A percentile compares a stretch with the other conserved stretches of the same genome.
These are phyloP conservation scores for Curvularia eragrostidis DNA, from an alignment of 2,329 filamentous ascomycete species.

Conservation along the genomic window DNA sequence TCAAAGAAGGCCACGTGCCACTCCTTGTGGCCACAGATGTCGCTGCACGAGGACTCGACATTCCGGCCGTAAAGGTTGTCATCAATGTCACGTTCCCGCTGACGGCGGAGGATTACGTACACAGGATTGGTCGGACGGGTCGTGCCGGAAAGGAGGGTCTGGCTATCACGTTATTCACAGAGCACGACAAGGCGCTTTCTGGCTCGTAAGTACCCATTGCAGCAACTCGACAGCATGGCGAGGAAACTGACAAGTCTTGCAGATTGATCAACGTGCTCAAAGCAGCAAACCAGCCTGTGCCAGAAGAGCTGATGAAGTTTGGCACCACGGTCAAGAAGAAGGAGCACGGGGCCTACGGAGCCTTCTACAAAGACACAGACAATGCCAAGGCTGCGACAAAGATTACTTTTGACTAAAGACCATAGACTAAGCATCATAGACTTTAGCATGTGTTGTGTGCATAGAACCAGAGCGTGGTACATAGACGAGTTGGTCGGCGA, in stretches of 20 bases:
- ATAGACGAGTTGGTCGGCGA: conserved; percentile 30
- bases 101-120: conserved; percentile 96
- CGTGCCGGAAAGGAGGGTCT: conserved; percentile 87
- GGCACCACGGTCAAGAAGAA: conserved; percentile 99
- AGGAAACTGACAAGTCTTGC: conserved; percentile 23
- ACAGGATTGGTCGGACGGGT: conserved; percentile 92
- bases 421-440: neutral
- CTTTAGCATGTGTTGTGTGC: conserved; percentile 1
- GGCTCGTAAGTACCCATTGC: conserved; percentile 72
- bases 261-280: conserved; percentile 94
- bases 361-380: conserved; percentile 91
- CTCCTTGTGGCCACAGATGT: conserved; percentile 96
- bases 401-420: conserved; percentile 77
- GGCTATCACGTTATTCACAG: conserved; percentile 93
- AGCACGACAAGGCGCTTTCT: conserved; percentile 90
- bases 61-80: conserved; percentile 92
- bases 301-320: conserved; percentile 90
- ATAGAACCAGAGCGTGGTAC: conserved; percentile 10
- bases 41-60: conserved; percentile 90
- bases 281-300: conserved; percentile 88
- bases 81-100: conserved; percentile 95
- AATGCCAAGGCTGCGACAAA: conserved; percentile 85
- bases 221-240: neutral
- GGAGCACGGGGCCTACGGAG: conserved; percentile 91
- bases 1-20: conserved; percentile 83